Evolutionary conservation across 352 stramenopile genomes (phyloP).

Genomic region (Phytopythium ostracodes): DNA sequence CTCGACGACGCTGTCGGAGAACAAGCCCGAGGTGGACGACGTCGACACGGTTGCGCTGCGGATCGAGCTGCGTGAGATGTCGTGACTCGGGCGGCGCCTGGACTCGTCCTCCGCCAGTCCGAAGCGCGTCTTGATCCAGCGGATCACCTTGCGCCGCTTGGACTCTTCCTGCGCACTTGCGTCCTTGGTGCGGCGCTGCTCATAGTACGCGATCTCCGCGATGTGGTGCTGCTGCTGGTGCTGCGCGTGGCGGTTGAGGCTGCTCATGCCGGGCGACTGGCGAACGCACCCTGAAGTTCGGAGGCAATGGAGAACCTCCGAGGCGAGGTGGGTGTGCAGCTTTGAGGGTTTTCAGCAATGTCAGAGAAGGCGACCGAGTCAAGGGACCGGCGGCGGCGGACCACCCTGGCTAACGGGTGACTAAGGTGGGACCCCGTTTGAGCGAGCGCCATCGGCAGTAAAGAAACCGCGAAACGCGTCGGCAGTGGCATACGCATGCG

Average conservation of each 20-base stretch:
- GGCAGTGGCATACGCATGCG: neutral
- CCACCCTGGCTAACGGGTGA: neutral
- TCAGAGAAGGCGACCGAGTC: neutral
- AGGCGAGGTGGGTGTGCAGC: neutral
- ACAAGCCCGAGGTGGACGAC: neutral
- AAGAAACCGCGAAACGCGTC: neutral
- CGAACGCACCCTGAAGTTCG: neutral
- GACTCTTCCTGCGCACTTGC: slow-evolving; percentile 31
- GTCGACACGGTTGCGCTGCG: neutral
- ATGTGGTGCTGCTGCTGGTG: slow-evolving; percentile 8
- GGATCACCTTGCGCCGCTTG: slow-evolving; percentile 54
- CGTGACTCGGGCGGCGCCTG: neutral
- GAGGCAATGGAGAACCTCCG: neutral
- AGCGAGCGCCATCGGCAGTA: neutral
- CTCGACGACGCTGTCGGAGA: neutral
- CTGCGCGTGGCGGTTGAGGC: neutral
- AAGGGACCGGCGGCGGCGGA: neutral
- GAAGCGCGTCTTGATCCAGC: slow-evolving; percentile 55
- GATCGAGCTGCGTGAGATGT: neutral
- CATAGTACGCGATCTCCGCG: slow-evolving; percentile 21
- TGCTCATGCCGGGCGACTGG: neutral
- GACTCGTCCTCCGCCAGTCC: neutral
- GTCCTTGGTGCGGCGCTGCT: slow-evolving; percentile 31
- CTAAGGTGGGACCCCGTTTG: neutral
- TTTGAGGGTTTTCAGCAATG: neutral